Evolutionary conservation across 225 moss, liverwort and hornwort genomes (phyloP), one percentile per base, ranked within the genome.

Genomic region (Sphagnum contortum): DNA sequence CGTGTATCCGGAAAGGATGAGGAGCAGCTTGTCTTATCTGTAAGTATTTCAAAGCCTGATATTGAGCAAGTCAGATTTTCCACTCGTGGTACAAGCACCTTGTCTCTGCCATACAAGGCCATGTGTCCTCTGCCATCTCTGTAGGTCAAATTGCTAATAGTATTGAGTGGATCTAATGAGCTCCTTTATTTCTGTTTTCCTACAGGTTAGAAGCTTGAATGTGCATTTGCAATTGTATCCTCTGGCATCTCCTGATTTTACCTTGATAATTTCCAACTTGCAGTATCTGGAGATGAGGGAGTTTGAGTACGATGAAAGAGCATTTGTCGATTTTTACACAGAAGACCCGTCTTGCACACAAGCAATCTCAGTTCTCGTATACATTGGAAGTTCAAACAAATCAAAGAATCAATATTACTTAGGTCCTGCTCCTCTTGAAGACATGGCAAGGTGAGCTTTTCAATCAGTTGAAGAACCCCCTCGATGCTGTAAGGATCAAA

Each of bases 241-340:
- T 6, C 1, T 0, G 5, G 8, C 45, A 64, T 29, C 45, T 64
- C 10, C 64, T 44, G 29, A 29, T 29, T 48, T 64, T 5, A 47
- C 44, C 44, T 45, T 47, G 12, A 14, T 57, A 29, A 55, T 48
- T 60, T 2, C 44, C 13, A 69, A 44, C 55, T 48, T 64, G 73
- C 87, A 96, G 96, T 98, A 98, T 70, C 68, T 98, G 77, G 88
- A 89, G 75, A 68, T 89, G 65, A 80, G 96, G 55, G 96, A 98
- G 72, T 84, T 77, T 50, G 81, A 87, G 72, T 93, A 98, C 47
- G 92, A 92, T 69, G 48, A 81, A 13, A 80, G 88, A 57, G 80
- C 70, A 9, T 73, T 77, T 7, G 80, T 98, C 49, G 85, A 90
- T 65, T 87, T 98, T 66, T 93, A 74, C 78, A 91, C 90, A 82